Conservation (phyloP, 2,329 filamentous ascomycete species). For the Xylaria sp. region DNA sequence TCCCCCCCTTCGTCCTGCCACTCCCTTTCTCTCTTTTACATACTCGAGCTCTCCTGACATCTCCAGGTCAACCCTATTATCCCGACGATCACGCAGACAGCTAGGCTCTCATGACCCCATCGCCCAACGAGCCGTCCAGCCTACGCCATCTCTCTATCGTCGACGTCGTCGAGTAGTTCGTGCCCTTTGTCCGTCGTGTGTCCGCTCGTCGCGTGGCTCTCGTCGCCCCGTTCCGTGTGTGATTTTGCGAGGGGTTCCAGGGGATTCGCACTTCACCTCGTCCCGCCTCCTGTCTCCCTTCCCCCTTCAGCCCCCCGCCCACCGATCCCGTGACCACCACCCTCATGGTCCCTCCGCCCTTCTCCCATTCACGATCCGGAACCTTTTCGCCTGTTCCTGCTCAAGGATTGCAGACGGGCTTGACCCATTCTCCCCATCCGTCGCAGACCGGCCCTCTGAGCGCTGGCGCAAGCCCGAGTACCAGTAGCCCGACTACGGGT, state of each 20-base stretch:
- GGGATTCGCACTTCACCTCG: conserved; percentile 43
- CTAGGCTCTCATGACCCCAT: conserved; percentile 47
- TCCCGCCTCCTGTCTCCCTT: conserved; percentile 38
- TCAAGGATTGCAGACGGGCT: conserved; percentile 66
- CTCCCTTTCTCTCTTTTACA: too few species aligned
- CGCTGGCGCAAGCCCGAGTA: conserved; percentile 70
- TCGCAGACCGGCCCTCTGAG: conserved; percentile 67
- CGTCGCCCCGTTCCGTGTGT: conserved; percentile 33
- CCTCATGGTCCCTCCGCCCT: conserved; percentile 52
- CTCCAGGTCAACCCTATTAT: conserved; percentile 5
- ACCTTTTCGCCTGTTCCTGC: conserved; percentile 72
- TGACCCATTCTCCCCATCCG: conserved; percentile 66
- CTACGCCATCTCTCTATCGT: conserved; percentile 35
- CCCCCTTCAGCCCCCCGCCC: conserved; percentile 39
- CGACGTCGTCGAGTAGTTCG: conserved; percentile 27
- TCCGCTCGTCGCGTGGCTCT: conserved; percentile 26
- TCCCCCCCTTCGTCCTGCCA: too few species aligned
- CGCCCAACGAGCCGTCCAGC: conserved; percentile 37
- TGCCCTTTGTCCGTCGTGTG: conserved; percentile 9
- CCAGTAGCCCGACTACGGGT: conserved; percentile 69
- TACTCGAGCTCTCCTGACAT: conserved; percentile 4
- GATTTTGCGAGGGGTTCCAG: conserved; percentile 47
- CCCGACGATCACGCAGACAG: conserved; percentile 29
- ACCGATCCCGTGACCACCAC: conserved; percentile 45
- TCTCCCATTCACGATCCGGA: conserved; percentile 65